Evolutionary conservation across 805 yeast species (phyloP), one percentile per base, ranked within the genome.

Genomic region (Saturnispora bothae): DNA sequence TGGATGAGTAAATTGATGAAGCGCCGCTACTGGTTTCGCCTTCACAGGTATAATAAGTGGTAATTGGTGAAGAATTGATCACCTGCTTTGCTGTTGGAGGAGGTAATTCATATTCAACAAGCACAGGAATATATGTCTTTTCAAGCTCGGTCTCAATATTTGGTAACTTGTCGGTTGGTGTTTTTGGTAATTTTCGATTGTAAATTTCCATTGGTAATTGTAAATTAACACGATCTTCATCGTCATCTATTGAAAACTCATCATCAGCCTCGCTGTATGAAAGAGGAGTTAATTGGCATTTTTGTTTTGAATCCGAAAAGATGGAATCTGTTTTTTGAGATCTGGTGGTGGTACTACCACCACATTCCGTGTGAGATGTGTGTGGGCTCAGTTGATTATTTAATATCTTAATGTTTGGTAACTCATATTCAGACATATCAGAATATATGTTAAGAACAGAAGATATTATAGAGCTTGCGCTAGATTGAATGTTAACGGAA

Each of bases 81-180:
- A 19, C 18, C 17, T 42, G 39, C 19, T 31, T 16, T 31, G 42
- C 41, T 15, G 34, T 20, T 16, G 41, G 28, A 3, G 44, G 40
- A 10, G 42, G 37, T 13, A 28, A 32, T 3, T 40, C 34, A 7
- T 42, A 13, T 9, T 43, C 39, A 20, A 27, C 21, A 19, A 43
- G 37, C 16, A n/a, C n/a, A n/a, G n/a, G n/a, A n/a, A n/a, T n/a
- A n/a, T n/a, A n/a, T n/a, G n/a, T n/a, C n/a, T n/a, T n/a, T n/a
- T n/a, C n/a, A n/a, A n/a, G n/a, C n/a, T n/a, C n/a, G n/a, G n/a
- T n/a, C n/a, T 49, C 48, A 33, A 57, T 42, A 16, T 48, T 37
- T 18, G 44, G 42, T 16, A 43, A 38, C 32, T 56, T 59, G 19
- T 46, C 43, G 7, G 52, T 48, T 2, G 60, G 57, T 15, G 49